Evolutionary conservation across 306 rosid genomes (phyloP).

Genomic region (apple (Malus domestica)): DNA sequence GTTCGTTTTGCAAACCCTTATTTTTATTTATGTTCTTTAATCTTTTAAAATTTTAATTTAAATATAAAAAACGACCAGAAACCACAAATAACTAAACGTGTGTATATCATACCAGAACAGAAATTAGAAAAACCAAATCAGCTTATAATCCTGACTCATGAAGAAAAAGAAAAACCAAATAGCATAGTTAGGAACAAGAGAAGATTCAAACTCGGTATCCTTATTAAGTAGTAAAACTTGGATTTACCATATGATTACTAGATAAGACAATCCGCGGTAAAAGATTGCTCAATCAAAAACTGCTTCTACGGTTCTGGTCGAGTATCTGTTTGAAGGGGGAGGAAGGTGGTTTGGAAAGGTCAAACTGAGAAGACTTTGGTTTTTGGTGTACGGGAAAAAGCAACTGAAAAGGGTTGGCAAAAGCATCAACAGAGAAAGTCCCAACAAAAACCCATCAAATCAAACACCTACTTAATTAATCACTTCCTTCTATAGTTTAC

Average conservation of each 20-base stretch:
- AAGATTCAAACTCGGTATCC: background rate
- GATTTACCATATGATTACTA: background rate
- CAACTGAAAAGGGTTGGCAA: slow-evolving; percentile 37
- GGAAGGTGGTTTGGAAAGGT: slow-evolving; percentile 17
- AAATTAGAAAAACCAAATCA: too few species aligned
- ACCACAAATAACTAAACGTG: too few species aligned
- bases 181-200: too few species aligned
- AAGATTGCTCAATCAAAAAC: background rate
- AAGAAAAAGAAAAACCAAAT: too few species aligned
- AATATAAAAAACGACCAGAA: too few species aligned
- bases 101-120: too few species aligned
- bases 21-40: too few species aligned
- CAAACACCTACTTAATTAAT: slow-evolving; percentile 39
- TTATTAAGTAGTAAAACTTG: background rate
- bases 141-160: too few species aligned
- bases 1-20: background rate
- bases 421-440: slow-evolving; percentile 35
- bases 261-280: background rate
- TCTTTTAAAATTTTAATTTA: too few species aligned
- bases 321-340: background rate
- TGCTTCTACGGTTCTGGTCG: background rate
- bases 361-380: slow-evolving; percentile 16
- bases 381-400: slow-evolving; percentile 13
- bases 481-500: background rate
- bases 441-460: slow-evolving; percentile 62